Percentiles rank a stretch among this genome's conserved stretches.
These are phyloP conservation scores for Diaporthe helianthi DNA, from an alignment of 2,329 filamentous ascomycete species.

Conservation along the genomic window DNA sequence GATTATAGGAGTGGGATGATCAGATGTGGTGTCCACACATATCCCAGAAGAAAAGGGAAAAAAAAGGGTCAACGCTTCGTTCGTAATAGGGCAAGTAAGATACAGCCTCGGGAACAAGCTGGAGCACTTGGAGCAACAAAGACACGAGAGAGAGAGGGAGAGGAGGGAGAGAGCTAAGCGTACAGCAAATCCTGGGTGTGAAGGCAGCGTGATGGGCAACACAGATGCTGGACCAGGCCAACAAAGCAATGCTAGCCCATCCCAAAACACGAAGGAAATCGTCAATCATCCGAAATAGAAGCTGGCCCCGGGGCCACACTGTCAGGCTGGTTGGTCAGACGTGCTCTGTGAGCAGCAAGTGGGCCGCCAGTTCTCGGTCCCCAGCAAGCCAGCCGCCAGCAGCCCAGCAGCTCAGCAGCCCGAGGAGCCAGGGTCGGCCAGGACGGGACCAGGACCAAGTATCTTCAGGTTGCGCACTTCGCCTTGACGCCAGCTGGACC, in stretches of 20 bases:
- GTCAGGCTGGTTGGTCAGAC: conserved; percentile 16
- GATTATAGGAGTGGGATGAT: neutral
- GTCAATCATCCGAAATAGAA: conserved; percentile 26
- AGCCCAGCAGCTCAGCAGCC: neutral
- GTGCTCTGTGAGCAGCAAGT: conserved; percentile 9
- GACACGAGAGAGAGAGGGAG: neutral
- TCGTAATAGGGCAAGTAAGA: conserved; percentile 6
- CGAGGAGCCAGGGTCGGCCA: neutral
- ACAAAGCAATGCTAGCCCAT: conserved; percentile 27
- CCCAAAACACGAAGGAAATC: conserved; percentile 27
- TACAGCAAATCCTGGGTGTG: neutral
- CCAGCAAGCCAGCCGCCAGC: conserved; percentile 1
- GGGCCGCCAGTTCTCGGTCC: conserved; percentile 9
- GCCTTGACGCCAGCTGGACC: conserved; percentile 21
- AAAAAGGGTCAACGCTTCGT: neutral
- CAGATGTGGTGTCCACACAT: neutral
- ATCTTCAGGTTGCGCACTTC: conserved; percentile 19
- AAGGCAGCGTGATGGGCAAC: conserved; percentile 25
- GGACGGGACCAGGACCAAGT: neutral
- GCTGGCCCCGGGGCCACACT: conserved; percentile 4
- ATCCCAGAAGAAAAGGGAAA: neutral
- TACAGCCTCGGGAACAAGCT: conserved; percentile 2
- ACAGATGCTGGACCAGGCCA: conserved; percentile 7
- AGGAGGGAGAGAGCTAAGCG: too few relatives aligned
- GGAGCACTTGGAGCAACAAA: conserved; percentile 4